These are phyloP conservation scores for Trichoderma oligosporum DNA, from an alignment of 2,329 filamentous ascomycete species.

Conservation along the genomic window DNA sequence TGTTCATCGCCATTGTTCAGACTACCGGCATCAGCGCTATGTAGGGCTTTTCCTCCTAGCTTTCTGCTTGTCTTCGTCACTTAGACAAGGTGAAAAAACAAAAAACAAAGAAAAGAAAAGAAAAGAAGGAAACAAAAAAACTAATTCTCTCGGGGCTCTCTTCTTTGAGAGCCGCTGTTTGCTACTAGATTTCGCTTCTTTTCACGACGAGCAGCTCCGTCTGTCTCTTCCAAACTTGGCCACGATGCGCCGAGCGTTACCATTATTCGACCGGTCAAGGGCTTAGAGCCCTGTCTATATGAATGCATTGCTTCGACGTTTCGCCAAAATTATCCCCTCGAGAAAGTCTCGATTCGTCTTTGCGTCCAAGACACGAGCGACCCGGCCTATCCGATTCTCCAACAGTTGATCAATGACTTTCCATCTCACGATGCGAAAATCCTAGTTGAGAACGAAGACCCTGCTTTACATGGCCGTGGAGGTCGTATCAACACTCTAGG, in stretches of 20 bases:
- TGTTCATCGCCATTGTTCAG: constrained; percentile 51
- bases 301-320: constrained; percentile 88
- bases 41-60: constrained; percentile 39
- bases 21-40: constrained; percentile 53
- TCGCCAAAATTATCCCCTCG: constrained; percentile 71
- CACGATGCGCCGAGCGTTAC: constrained; percentile 73
- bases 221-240: constrained; percentile 49
- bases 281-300: constrained; percentile 83
- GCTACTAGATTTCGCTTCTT: constrained; percentile 48
- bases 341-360: constrained; percentile 74
- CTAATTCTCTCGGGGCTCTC: neutral
- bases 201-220: constrained; percentile 45
- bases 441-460: constrained; percentile 78
- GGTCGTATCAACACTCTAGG: constrained; percentile 62
- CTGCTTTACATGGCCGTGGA: constrained; percentile 55
- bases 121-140: too few species aligned
- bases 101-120: too few species aligned
- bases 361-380: constrained; percentile 75
- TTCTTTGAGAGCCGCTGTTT: constrained; percentile 1
- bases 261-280: constrained; percentile 89
- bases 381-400: constrained; percentile 70
- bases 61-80: too few species aligned
- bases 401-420: constrained; percentile 69
- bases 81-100: too few species aligned
- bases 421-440: constrained; percentile 66